A percentile compares a stretch with the other conserved stretches of the same genome.
Conservation (phyloP, 2,329 filamentous ascomycete genomes). For the Xylaria sp. region DNA sequence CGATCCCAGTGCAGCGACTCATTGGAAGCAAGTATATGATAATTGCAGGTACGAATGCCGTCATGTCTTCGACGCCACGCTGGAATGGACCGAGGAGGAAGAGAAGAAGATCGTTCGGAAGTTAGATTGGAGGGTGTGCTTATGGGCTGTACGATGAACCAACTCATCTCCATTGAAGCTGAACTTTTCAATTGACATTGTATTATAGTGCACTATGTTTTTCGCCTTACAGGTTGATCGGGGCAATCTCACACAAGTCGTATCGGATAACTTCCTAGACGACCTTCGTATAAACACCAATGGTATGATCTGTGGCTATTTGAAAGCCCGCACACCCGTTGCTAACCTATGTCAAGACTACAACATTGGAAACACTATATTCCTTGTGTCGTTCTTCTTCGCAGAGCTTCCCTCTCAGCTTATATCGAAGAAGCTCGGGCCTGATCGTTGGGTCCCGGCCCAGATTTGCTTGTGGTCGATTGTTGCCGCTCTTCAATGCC, state of each 20-base stretch:
- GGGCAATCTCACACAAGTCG: slow-evolving; percentile 67
- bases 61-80: slow-evolving; percentile 64
- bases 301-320: slow-evolving; percentile 51
- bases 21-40: slow-evolving; percentile 51
- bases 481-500: slow-evolving; percentile 46
- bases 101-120: slow-evolving; percentile 64
- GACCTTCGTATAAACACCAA: slow-evolving; percentile 60
- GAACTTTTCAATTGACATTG: slow-evolving; percentile 6
- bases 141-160: slow-evolving; percentile 52
- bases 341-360: slow-evolving; percentile 51
- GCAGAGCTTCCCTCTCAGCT: slow-evolving; percentile 71
- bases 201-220: slow-evolving; percentile 63
- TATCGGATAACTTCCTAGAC: slow-evolving; percentile 69
- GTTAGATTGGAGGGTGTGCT: slow-evolving; percentile 53
- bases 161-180: not conserved
- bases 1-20: slow-evolving; percentile 40
- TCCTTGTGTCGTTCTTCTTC: slow-evolving; percentile 62
- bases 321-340: not conserved
- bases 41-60: slow-evolving; percentile 60
- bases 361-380: slow-evolving; percentile 66
- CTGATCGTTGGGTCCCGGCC: slow-evolving; percentile 49
- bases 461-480: slow-evolving; percentile 49
- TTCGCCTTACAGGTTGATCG: slow-evolving; percentile 70
- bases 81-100: slow-evolving; percentile 63
- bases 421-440: slow-evolving; percentile 61